Evolutionary conservation across 2,329 filamentous ascomycete genomes (phyloP), one percentile per base, ranked within the genome.

Genomic region (Colletotrichum gigasporum): DNA sequence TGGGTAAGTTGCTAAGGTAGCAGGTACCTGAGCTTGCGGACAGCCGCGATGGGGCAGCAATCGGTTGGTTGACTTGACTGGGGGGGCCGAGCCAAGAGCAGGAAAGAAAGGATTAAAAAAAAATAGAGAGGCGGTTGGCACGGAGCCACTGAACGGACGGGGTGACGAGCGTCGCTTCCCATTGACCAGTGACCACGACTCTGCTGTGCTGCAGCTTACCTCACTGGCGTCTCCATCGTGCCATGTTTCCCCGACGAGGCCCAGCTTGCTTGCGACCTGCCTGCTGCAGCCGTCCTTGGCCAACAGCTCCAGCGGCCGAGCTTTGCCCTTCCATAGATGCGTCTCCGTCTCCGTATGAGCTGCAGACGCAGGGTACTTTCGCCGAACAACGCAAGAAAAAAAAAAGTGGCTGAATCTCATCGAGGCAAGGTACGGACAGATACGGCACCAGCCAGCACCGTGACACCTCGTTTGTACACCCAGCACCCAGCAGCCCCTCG

Each of bases 61-160:
- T n/a, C n/a, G n/a, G n/a, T n/a, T n/a, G n/a, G n/a, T n/a, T n/a
- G n/a, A n/a, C n/a, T n/a, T n/a, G n/a, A n/a, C n/a, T n/a, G n/a
- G 54, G 45, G 51, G 63, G 58, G 10, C 35, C 12, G 20, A 32
- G 50, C 50, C 24, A 18, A 26, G 53, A 16, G 22, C 10, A 60
- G 2, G 24, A 16, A 52, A 9, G 41, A 44, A 63, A 42, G 54
- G 22, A 53, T 60, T 28, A 57, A 26, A 45, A 34, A 52, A 69
- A 68, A 47, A 56, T 18, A 55, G 32, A 16, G 51, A 53, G 24
- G 67, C 68, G 47, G 54, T 70, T 24, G 65, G 68, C 67, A 53
- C 65, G 39, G 41, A 64, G 41, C 55, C 45, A 60, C 55, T 48
- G 44, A 16, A 45, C 7, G 39, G 5, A 37, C 18, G 5, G 5